Conservation (phyloP, 2,329 filamentous ascomycete species). For the Xenoacremonium recifei region DNA sequence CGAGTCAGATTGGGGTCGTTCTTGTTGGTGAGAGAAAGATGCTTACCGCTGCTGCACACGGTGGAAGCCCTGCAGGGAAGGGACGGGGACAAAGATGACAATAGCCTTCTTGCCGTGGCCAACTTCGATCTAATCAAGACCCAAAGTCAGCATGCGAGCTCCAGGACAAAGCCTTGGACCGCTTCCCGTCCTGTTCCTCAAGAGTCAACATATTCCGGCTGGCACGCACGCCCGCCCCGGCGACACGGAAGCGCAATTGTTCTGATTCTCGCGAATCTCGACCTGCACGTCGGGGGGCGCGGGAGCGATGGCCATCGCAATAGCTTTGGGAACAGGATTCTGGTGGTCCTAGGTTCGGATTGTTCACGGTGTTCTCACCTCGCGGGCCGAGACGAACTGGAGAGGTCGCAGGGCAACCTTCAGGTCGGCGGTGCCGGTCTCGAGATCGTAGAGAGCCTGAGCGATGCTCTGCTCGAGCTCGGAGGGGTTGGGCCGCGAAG, state of each 20-base stretch:
- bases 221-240: slow-evolving; percentile 27
- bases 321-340: slow-evolving; percentile 45
- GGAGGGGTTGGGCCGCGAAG: slow-evolving; percentile 91
- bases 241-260: slow-evolving; percentile 18
- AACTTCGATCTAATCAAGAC: slow-evolving; percentile 90
- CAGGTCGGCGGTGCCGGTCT: slow-evolving; percentile 98
- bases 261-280: slow-evolving; percentile 24
- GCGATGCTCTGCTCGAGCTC: slow-evolving; percentile 98
- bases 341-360: slow-evolving; percentile 24
- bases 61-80: slow-evolving; percentile 98
- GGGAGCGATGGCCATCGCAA: slow-evolving; percentile 34
- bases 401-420: slow-evolving; percentile 94
- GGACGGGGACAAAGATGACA: slow-evolving; percentile 99
- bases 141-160: slow-evolving; percentile 74
- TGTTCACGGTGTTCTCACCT: slow-evolving; percentile 73
- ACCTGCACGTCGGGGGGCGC: slow-evolving; percentile 21
- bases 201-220: slow-evolving; percentile 41
- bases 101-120: slow-evolving; percentile 99
- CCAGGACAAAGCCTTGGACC: slow-evolving; percentile 70
- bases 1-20: slow-evolving; percentile 19
- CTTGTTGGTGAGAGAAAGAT: background rate
- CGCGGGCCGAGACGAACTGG: slow-evolving; percentile 97
- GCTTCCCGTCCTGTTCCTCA: slow-evolving; percentile 72
- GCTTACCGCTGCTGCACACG: slow-evolving; percentile 99
- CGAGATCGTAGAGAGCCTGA: slow-evolving; percentile 96